These are phyloP conservation scores for Yamadazyma atmosphaerica DNA, from an alignment of 1,139 yeast genomes.

Conservation along the genomic window DNA sequence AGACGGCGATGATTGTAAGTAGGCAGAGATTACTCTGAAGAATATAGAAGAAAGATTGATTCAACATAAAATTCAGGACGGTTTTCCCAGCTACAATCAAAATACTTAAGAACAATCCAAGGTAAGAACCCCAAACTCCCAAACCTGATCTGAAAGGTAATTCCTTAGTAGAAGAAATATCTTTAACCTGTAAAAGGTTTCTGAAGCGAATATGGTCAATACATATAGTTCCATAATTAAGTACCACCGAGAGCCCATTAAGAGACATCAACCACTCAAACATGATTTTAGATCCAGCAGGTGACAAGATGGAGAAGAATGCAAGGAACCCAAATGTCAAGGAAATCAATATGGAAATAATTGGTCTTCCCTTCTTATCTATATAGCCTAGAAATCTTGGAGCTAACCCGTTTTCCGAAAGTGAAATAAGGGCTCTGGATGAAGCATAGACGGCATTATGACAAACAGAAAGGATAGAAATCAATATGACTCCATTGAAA, in stretches of 20 bases:
- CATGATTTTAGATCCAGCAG: conserved; percentile 7
- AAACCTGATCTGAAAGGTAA: conserved; percentile 11
- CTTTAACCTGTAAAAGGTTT: conserved; percentile 18
- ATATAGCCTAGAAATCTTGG: conserved; percentile 37
- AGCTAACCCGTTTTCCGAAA: conserved; percentile 44
- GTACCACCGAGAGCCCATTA: conserved; percentile 35
- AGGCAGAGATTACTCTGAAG: not conserved
- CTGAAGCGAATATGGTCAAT: conserved; percentile 28
- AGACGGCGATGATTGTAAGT: not conserved
- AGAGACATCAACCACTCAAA: conserved; percentile 40
- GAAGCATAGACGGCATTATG: conserved; percentile 48
- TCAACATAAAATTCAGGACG: not conserved
- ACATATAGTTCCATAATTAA: conserved; percentile 34
- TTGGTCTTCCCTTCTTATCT: conserved; percentile 44
- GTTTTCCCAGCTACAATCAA: conserved; percentile 5
- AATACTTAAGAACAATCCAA: conserved; percentile 11
- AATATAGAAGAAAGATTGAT: not conserved
- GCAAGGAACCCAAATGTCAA: conserved; percentile 8
- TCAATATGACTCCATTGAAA: conserved; percentile 43
- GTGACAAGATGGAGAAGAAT: conserved; percentile 7
- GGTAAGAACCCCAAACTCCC: conserved; percentile 15
- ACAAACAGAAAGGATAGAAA: conserved; percentile 44
- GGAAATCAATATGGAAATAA: conserved; percentile 3
- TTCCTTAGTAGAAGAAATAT: conserved; percentile 19
- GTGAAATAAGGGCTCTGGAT: conserved; percentile 41